A percentile compares a stretch with the other conserved stretches of the same genome.
phyloP scores from a whole-genome alignment of 2,329 filamentous ascomycete genomes.

The Didymella pinodella region DNA sequence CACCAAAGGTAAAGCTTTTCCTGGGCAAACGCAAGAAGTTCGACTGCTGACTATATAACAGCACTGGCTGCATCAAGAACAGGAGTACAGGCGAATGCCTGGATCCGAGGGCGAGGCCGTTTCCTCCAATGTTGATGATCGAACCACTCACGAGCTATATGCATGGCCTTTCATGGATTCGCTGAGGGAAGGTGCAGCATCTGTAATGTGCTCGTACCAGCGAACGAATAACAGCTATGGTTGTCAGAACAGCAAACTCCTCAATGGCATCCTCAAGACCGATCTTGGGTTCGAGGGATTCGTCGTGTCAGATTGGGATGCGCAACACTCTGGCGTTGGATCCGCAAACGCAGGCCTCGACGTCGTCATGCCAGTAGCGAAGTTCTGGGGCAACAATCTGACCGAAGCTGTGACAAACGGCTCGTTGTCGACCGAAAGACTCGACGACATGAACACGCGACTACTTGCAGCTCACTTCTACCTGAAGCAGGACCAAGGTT shows the following conservation, averaged over 20 bases:
- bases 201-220: conserved; percentile 66
- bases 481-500: conserved; percentile 52
- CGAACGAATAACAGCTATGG: conserved; percentile 43
- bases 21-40: too few species aligned
- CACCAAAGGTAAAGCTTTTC: conserved; percentile 27
- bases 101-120: conserved; percentile 61
- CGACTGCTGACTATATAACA: conserved; percentile 46
- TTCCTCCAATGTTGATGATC: conserved; percentile 70
- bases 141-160: conserved; percentile 71
- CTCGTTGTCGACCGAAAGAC: conserved; percentile 31
- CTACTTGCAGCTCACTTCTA: conserved; percentile 40
- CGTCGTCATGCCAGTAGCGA: conserved; percentile 54
- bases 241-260: conserved; percentile 50
- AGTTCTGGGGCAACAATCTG: conserved; percentile 43
- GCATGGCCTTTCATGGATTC: conserved; percentile 71
- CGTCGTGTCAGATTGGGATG: conserved; percentile 55
- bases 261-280: conserved; percentile 61
- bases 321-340: conserved; percentile 55
- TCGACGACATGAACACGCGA: conserved; percentile 45
- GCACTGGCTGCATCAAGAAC: conserved; percentile 59
- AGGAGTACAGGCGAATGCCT: conserved; percentile 57
- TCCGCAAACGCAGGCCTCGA: conserved; percentile 58
- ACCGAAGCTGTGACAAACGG: conserved; percentile 43
- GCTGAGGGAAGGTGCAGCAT: conserved; percentile 63
- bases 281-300: conserved; percentile 60